Percentiles rank a stretch among this genome's conserved stretches.
Evolutionary conservation across 495 filamentous ascomycete species (phyloP).

Genomic region (Xylaria castorea): DNA sequence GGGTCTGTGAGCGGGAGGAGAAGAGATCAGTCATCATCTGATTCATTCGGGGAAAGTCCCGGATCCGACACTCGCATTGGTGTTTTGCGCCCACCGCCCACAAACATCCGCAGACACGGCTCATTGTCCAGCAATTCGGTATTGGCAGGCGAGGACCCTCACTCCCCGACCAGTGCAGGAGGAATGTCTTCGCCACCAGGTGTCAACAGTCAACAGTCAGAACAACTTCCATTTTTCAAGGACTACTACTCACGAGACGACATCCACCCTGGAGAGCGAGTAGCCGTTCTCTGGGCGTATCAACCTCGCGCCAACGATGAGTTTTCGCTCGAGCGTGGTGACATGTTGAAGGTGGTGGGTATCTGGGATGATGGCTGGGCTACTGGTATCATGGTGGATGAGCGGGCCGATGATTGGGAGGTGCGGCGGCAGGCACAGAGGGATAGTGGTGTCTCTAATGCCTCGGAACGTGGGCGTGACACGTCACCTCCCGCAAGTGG

Average conservation of each 20-base stretch:
- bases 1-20: constrained; percentile 50
- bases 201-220: constrained; percentile 85
- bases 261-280: constrained; percentile 88
- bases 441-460: constrained; percentile 92
- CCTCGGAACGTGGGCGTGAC: constrained; percentile 65
- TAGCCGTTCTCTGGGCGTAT: constrained; percentile 95
- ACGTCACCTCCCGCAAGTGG: constrained; percentile 73
- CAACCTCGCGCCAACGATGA: constrained; percentile 92
- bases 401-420: constrained; percentile 89
- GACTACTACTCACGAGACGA: constrained; percentile 99
- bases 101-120: constrained; percentile 69
- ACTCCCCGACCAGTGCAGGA: constrained; percentile 77
- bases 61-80: constrained; percentile 68
- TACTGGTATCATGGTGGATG: constrained; percentile 82
- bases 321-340: constrained; percentile 90
- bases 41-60: constrained; percentile 80
- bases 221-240: constrained; percentile 94
- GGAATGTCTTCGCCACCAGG: constrained; percentile 85
- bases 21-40: constrained; percentile 79
- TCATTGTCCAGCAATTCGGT: constrained; percentile 89
- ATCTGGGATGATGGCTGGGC: constrained; percentile 99
- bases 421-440: constrained; percentile 76
- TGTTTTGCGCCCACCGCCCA: constrained; percentile 65
- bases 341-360: constrained; percentile 98
- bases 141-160: constrained; percentile 70